Percentiles rank a stretch among this genome's conserved stretches.
These are phyloP conservation scores for Zymoseptoria tritici DNA, from an alignment of 2,329 filamentous ascomycete species.

Conservation along the genomic window DNA sequence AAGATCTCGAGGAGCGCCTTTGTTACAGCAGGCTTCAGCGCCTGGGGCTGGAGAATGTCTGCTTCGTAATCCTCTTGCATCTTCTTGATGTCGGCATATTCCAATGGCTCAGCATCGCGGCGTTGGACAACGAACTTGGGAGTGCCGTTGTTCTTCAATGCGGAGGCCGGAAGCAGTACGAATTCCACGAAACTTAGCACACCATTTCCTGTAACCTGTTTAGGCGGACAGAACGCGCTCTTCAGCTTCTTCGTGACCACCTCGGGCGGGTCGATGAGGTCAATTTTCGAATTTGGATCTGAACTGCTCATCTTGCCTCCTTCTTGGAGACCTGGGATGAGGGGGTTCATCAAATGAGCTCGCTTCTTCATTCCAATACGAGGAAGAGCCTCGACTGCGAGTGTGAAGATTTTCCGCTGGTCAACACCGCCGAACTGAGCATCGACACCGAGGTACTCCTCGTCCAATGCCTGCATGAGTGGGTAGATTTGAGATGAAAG, in stretches of 20 bases:
- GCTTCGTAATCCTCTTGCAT: constrained; percentile 73
- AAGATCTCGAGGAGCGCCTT: constrained; percentile 66
- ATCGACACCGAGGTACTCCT: constrained; percentile 81
- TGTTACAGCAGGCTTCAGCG: constrained; percentile 77
- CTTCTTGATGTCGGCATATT: constrained; percentile 69
- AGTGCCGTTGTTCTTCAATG: constrained; percentile 48
- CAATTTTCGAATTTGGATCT: constrained; percentile 77
- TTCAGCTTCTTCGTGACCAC: constrained; percentile 72
- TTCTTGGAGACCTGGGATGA: constrained; percentile 72
- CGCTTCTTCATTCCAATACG: constrained; percentile 76
- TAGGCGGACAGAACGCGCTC: constrained; percentile 74
- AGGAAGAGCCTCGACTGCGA: constrained; percentile 77
- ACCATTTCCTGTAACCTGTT: constrained; percentile 75
- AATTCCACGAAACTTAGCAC: constrained; percentile 79
- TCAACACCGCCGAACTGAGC: constrained; percentile 80
- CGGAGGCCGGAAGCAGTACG: constrained; percentile 70
- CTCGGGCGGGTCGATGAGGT: constrained; percentile 75
- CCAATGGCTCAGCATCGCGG: constrained; percentile 62
- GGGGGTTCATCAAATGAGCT: constrained; percentile 71
- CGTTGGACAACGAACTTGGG: constrained; percentile 60
- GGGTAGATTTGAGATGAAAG: constrained; percentile 73
- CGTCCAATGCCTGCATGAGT: constrained; percentile 82
- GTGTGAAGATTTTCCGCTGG: constrained; percentile 81
- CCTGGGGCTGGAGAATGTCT: constrained; percentile 65
- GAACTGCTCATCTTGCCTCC: constrained; percentile 73